Evolutionary conservation across 2,329 filamentous ascomycete genomes (phyloP), one percentile per base, ranked within the genome.

Genomic region (Scytalidium lignicola): DNA sequence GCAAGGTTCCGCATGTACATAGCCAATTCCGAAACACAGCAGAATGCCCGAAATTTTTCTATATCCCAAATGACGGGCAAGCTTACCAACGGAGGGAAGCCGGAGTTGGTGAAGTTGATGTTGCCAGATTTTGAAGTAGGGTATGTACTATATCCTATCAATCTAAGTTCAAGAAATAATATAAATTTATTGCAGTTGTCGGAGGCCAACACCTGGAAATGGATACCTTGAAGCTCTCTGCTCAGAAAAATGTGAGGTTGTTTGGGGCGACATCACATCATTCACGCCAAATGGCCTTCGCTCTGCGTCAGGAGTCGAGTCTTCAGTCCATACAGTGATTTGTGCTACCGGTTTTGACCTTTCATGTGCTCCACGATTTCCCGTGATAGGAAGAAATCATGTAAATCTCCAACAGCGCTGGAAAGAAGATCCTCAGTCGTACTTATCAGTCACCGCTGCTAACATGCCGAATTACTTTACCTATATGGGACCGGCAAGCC

Each of bases 151-250:
- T 26, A 26, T 26, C 23, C 23, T 10, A 26, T 26, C 23, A 6
- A 5, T 26, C 23, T 5, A 6, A 26, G 23, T 26, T 26, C n/a
- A n/a, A n/a, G n/a, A n/a, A n/a, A 26, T 26, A 5, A 26, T 26
- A 10, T 10, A 6, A 26, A 26, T 10, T 6, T 6, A 26, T 10
- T 10, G n/a, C 23, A 26, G 23, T 26, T 26, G 70, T 56, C 66
- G 70, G 10, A 62, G 70, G 12, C 55, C 71, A 12, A 71, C 70
- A 17, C 69, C 69, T 1, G 67, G 67, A 17, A 65, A 66, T 20
- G 67, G 65, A 41, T 72, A 68, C 51, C 63, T 71, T 8, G 65
- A 70, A 52, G 5, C 23, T 10, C 23, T 26, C 10, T 59, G 67
- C 7, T 58, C 71, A 13, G 63, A 62, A 43, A 68, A 70, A 48